phyloP scores from a whole-genome alignment of 2,329 filamentous ascomycete species.

The Colletotrichum gloeosporioides region DNA sequence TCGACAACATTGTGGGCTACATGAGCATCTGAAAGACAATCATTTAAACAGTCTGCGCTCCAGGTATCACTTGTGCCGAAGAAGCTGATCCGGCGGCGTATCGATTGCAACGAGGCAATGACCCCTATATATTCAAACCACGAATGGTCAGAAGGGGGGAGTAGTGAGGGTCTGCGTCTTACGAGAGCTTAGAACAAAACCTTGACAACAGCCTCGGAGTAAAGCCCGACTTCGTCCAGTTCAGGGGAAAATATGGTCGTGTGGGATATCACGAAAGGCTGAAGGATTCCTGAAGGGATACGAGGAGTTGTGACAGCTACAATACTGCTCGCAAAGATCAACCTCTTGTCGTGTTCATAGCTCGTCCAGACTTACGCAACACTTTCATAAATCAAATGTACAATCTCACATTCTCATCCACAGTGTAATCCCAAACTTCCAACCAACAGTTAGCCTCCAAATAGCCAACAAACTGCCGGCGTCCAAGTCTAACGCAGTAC shows the following conservation, averaged over 20 bases:
- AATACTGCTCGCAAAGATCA: background rate
- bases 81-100: too few species aligned
- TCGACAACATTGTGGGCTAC: too few species aligned
- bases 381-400: background rate
- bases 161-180: too few species aligned
- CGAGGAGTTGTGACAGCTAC: background rate
- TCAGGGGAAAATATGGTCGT: background rate
- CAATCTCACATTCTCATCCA: background rate
- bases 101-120: too few species aligned
- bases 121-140: fast-evolving
- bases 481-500: background rate
- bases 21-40: too few species aligned
- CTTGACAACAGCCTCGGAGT: background rate
- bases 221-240: background rate
- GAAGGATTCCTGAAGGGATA: background rate
- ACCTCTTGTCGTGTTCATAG: background rate
- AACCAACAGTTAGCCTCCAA: background rate
- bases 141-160: too few species aligned
- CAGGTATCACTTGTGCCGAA: too few species aligned
- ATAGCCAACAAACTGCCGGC: background rate
- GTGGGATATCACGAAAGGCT: background rate
- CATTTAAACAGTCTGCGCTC: too few species aligned
- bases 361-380: background rate
- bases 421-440: background rate
- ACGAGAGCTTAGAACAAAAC: background rate